A percentile compares a stretch with the other conserved stretches of the same genome.
Evolutionary conservation across 2,329 filamentous ascomycete species (phyloP).

Genomic region (Incumbomyces lentus): DNA sequence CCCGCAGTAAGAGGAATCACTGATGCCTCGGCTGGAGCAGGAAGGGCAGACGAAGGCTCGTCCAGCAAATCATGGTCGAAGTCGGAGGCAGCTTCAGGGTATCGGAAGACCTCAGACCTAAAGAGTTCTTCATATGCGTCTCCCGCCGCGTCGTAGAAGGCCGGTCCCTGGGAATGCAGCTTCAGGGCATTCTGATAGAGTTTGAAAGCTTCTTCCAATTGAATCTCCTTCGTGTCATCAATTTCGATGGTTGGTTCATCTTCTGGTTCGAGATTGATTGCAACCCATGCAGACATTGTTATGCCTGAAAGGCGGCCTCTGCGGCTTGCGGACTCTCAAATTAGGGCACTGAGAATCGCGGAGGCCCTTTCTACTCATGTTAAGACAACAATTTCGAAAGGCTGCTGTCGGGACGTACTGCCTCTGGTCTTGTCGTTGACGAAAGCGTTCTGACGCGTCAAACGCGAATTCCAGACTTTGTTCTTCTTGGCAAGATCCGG

Average conservation of each 20-base stretch:
- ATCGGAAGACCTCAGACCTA: slow-evolving; percentile 85
- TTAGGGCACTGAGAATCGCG: no score
- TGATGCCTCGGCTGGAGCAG: slow-evolving; percentile 14
- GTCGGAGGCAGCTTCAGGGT: slow-evolving; percentile 76
- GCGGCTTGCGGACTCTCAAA: no score
- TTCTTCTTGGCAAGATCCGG: no score
- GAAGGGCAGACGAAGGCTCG: slow-evolving; percentile 15
- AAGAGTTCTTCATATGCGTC: slow-evolving; percentile 79
- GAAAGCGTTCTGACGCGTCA: no score
- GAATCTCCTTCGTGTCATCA: slow-evolving; percentile 90
- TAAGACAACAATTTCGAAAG: no score
- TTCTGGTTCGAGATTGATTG: slow-evolving; percentile 75
- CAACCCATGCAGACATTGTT: slow-evolving; percentile 20
- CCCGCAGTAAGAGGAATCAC: slow-evolving; percentile 36
- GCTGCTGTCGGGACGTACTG: no score
- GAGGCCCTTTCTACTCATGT: no score
- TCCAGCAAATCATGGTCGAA: slow-evolving; percentile 58
- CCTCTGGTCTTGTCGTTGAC: no score
- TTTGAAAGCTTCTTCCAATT: slow-evolving; percentile 94
- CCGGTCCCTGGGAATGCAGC: slow-evolving; percentile 76
- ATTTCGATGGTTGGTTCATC: slow-evolving; percentile 82
- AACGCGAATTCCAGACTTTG: no score
- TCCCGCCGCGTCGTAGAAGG: slow-evolving; percentile 63
- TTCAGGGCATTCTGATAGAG: slow-evolving; percentile 86
- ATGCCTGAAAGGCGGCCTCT: neutral